Evolutionary conservation across 257 asterid species (phyloP), one percentile per base, ranked within the genome.

Genomic region (Cordia subcordata): DNA sequence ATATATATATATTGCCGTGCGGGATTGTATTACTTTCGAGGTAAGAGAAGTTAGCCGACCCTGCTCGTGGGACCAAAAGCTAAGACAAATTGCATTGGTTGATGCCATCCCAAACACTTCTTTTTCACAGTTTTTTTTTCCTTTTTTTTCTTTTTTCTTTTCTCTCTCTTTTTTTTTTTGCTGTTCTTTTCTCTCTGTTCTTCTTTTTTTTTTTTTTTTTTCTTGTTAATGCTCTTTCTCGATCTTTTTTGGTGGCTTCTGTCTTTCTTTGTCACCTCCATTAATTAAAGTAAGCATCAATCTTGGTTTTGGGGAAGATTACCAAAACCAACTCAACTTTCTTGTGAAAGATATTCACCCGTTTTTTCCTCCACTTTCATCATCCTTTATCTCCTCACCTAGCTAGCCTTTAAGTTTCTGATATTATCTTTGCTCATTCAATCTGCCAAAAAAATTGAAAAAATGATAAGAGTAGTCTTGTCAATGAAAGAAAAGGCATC

Each of bases 51-150:
- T 14, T 10, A 55, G 53, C 62, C 33, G 39, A 61, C 66, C 60
- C n/a, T n/a, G n/a, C 27, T 66, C 19, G 72, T 61, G 79, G 79
- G 72, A 55, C 76, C 79, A 60, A 69, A 55, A 8, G 50, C 40
- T 35, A 55, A 22, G 63, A 56, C 60, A 69, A 60, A 50, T 65
- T 74, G 67, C 35, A 14, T n/a, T n/a, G n/a, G n/a, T n/a, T 69
- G 73, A 74, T 69, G 64, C 75, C 64, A 69, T 65, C 56, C 11
- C 65, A 38, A 59, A 58, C 51, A 60, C 62, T 69, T n/a, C 69
- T 53, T 53, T 57, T 56, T 65, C 79, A 69, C 69, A 61, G 19
- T 71, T 60, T 63, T 47, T 46, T 21, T 44, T 37, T 20, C 39
- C 47, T 14, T 39, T 39, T 39, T 8, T 42, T 42, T 14, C 47